Conservation (phyloP, 2,329 filamentous ascomycete genomes). For the Diaporthe sp. region DNA sequence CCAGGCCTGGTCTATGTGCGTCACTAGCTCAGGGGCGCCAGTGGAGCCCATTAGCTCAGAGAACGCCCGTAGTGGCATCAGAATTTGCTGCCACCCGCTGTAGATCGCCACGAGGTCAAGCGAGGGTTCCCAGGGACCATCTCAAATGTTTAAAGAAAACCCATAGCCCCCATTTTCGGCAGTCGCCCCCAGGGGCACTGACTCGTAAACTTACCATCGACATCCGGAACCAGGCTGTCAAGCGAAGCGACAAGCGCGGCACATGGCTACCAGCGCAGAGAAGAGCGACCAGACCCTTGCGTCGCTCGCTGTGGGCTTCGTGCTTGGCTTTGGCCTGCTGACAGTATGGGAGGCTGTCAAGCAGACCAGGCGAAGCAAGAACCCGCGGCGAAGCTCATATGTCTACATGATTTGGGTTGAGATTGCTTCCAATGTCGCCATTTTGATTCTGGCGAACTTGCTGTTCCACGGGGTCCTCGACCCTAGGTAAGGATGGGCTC, state of each 20-base stretch:
- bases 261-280: neutral
- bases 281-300: conserved; percentile 30
- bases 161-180: neutral
- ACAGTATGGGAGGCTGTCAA: conserved; percentile 56
- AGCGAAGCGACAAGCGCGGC: conserved; percentile 1
- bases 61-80: conserved; percentile 28
- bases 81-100: conserved; percentile 26
- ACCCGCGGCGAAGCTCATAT: conserved; percentile 50
- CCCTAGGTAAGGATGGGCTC: conserved; percentile 44
- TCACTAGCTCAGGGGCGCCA: conserved; percentile 30
- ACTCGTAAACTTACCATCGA: conserved; percentile 24
- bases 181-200: conserved; percentile 5
- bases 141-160: conserved; percentile 22
- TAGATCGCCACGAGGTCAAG: neutral
- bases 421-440: conserved; percentile 53
- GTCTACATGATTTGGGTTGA: conserved; percentile 61
- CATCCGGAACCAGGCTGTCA: conserved; percentile 1
- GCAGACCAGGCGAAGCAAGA: conserved; percentile 54
- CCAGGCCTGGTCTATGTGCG: conserved; percentile 13
- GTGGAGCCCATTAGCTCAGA: conserved; percentile 28
- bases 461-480: conserved; percentile 52
- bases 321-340: conserved; percentile 57
- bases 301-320: conserved; percentile 39
- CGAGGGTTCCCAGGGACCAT: neutral
- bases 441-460: conserved; percentile 55